phyloP scores from a whole-genome alignment of 129 eudicot genomes.

The Oenanthe sinensis region DNA sequence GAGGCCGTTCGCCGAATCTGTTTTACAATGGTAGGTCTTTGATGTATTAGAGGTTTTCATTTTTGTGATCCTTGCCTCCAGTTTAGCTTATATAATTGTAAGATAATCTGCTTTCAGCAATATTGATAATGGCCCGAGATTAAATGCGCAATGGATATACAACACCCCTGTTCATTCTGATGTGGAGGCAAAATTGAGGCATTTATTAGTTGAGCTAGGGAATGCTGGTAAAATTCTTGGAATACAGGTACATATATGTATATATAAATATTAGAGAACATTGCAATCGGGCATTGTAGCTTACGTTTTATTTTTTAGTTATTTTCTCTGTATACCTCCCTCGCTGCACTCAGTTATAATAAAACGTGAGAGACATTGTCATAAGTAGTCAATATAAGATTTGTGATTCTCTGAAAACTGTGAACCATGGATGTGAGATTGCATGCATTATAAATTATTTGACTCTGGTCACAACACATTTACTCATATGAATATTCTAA shows the following conservation, averaged over 20 bases:
- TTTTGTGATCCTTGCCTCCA: not conserved
- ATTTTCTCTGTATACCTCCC: not conserved
- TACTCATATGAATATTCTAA: not conserved
- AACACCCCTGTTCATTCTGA: constrained; percentile 60
- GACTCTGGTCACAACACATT: not conserved
- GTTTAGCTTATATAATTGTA: constrained; percentile 3
- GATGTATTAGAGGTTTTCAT: not conserved
- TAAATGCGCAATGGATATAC: constrained; percentile 49
- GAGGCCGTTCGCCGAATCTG: constrained; percentile 98
- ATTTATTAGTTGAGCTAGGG: constrained; percentile 52
- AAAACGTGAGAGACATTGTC: not conserved
- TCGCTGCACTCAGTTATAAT: not conserved
- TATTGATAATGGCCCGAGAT: constrained; percentile 40
- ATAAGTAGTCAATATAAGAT: not conserved
- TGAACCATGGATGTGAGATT: not conserved
- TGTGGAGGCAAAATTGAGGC: constrained; percentile 71
- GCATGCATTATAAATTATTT: not conserved
- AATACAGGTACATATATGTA: constrained; percentile 48
- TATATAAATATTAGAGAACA: not conserved
- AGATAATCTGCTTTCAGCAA: constrained; percentile 38
- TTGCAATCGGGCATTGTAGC: not conserved
- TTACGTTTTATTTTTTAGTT: not conserved
- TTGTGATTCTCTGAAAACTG: not conserved
- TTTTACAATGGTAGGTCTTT: constrained; percentile 53
- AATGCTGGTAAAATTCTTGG: constrained; percentile 73